Conservation (phyloP, 352 stramenopile species). For the Phytophthora sp. region DNA sequence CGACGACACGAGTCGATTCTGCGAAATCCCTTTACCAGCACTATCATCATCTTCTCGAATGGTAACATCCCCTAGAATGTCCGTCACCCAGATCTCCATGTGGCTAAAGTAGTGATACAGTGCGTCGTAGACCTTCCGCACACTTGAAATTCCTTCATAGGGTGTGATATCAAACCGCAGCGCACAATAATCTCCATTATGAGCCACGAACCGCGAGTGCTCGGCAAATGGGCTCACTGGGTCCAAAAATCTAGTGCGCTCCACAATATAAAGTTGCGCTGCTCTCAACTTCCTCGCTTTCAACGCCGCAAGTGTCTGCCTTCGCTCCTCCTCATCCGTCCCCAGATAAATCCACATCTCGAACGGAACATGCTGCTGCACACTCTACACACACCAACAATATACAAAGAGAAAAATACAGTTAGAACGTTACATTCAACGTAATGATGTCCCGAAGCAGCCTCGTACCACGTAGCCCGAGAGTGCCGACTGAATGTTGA, state of each 20-base stretch:
- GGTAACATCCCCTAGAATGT: conserved; percentile 57
- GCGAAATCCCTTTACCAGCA: conserved; percentile 41
- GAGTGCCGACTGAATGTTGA: conserved; percentile 41
- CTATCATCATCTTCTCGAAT: conserved; percentile 64
- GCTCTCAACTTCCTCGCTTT: conserved; percentile 35
- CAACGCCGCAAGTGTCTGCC: conserved; percentile 34
- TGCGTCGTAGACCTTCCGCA: conserved; percentile 53
- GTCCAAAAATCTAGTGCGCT: conserved; percentile 48
- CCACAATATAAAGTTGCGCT: conserved; percentile 40
- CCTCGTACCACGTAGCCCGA: conserved; percentile 30
- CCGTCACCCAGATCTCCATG: conserved; percentile 65
- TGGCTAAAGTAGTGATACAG: conserved; percentile 54
- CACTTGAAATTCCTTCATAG: conserved; percentile 36
- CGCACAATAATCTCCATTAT: conserved; percentile 46
- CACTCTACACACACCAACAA: conserved; percentile 27
- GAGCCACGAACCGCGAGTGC: conserved; percentile 50
- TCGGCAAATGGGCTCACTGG: conserved; percentile 41
- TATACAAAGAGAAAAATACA: not conserved
- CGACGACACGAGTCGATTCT: conserved; percentile 52
- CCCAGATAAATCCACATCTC: conserved; percentile 55
- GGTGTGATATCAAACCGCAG: conserved; percentile 57
- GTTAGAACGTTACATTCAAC: not conserved
- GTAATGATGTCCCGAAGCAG: not conserved
- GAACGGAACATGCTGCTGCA: conserved; percentile 39
- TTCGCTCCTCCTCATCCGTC: conserved; percentile 32